Base-by-base conservation (phyloP, 106 monocot genomes). In the Allium sativum region DNA sequence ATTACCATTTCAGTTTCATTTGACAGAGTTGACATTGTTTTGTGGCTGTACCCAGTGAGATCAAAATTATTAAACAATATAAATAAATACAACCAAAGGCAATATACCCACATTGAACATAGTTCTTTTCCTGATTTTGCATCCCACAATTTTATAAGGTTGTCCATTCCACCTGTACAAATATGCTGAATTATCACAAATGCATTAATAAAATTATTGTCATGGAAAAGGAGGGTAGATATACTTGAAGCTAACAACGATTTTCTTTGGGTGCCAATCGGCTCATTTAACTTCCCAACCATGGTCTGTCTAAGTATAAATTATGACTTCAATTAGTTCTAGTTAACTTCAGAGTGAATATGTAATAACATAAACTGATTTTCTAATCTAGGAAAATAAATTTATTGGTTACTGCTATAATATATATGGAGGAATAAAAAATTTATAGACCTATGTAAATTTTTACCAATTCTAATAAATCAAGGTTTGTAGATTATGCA, bases 1-100 rank as follows among this genome's bases (percentile, higher is more conserved):
- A 58, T 98, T 98, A 40, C 96, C 96, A 88, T 98, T 98, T 65
- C 88, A 91, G 82, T 98, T 98, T 91, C 96, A 98, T 59, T 88
- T 98, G 44, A 92, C 92, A 75, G 82, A 84, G 52, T 88, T 82
- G 12, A 98, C 96, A 45, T 82, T 98, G 52, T 98, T 98, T 98
- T 98, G 61, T 98, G 96, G 55, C 96, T 91, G 77, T 98, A 91
- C 55, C 64, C 51, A 50, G 15, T 22, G 44, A 50, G 7, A 64
- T n/a, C n/a, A 64, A 31, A 40, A 14, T 64, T 64, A 51, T 21
- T 62, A 62, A 64, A 14, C 64, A 15, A 44, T 31, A 13, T 31
- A 21, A 64, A 14, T 4, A 64, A 31, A 18, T 48, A 64, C 12
- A 51, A 14, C 21, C 47, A 3, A 41, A 48, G 22, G 51, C 1